These are phyloP conservation scores for Brassica balearica DNA, from an alignment of 441 rosid species.

Conservation along the genomic window DNA sequence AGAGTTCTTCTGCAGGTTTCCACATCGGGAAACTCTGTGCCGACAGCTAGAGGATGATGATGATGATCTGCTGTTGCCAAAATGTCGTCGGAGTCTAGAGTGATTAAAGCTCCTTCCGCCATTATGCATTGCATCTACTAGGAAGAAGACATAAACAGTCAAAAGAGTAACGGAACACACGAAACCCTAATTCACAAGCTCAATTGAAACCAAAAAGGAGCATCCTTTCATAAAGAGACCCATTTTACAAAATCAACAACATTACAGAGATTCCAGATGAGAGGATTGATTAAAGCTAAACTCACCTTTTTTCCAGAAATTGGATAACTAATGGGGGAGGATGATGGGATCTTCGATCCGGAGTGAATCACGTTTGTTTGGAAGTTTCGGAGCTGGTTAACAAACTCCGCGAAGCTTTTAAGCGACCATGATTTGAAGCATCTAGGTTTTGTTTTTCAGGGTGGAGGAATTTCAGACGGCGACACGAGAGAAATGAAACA, in stretches of 20 bases:
- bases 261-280: neutral
- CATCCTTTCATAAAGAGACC: constrained; percentile 15
- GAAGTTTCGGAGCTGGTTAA: too few species aligned
- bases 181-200: too few species aligned
- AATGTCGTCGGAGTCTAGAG: constrained; percentile 58
- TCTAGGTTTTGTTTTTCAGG: constrained; percentile 9
- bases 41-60: constrained; percentile 60
- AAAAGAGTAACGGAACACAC: neutral
- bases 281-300: neutral
- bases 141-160: neutral
- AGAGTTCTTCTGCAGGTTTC: constrained; percentile 92
- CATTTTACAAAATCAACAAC: constrained; percentile 28
- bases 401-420: too few species aligned
- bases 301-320: too few species aligned
- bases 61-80: constrained; percentile 44
- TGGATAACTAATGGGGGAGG: too few species aligned
- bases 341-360: too few species aligned
- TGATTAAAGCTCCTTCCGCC: constrained; percentile 67
- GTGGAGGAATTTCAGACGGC: constrained; percentile 41
- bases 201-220: neutral
- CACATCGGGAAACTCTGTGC: constrained; percentile 93
- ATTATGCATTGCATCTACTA: constrained; percentile 31
- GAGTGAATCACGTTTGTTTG: neutral
- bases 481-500: constrained; percentile 25
- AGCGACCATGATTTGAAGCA: too few species aligned